Evolutionary conservation across 1,284 basidiomycete genomes (phyloP), one percentile per base, ranked within the genome.

Genomic region (Fomitopsis palustris): DNA sequence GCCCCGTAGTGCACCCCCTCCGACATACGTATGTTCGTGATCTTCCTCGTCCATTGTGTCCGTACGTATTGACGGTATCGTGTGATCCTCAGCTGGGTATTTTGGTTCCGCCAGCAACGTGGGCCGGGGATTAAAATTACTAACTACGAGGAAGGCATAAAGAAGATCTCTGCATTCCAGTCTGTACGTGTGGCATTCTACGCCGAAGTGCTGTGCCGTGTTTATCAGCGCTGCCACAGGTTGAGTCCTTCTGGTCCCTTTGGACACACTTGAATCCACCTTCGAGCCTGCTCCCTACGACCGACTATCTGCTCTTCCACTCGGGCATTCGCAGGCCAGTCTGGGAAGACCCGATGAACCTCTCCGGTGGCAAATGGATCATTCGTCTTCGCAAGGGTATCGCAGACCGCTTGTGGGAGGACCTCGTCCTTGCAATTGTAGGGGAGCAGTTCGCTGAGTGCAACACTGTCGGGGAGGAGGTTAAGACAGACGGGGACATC

Each of bases 281-380:
- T 0, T 90, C 88, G 3, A 77, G 79, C 8, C 79, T 92, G 29
- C 77, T 83, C 23, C 90, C 92, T 19, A 93, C 91, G 4, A 92
- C 91, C 6, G 91, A 93, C 73, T 92, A 92, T 64, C 84, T 95
- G 53, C 81, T 95, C 61, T 95, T 95, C 76, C 92, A 93, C 69
- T 78, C 85, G 3, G 88, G 87, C 52, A 79, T 95, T 56, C 86
- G 85, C 33, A 81, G 92, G 58, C 93, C 93, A 1, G 89, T 95
- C 8, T 95, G 93, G 93, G 93, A 95, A 72, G 93, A 95, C 73
- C 91, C 92, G 2, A 78, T 93, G 57, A 95, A 95, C 72, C 76
- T 88, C 54, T 72, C 83, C n/a, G 93, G 93, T 29, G 93, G 93
- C n/a, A 95, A 95, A 75, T 95, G 93, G 92, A 92, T 92, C 62